These are phyloP conservation scores for Trebouxia gelatinosa DNA, from an alignment of 163 green algal genomes.

Conservation along the genomic window DNA sequence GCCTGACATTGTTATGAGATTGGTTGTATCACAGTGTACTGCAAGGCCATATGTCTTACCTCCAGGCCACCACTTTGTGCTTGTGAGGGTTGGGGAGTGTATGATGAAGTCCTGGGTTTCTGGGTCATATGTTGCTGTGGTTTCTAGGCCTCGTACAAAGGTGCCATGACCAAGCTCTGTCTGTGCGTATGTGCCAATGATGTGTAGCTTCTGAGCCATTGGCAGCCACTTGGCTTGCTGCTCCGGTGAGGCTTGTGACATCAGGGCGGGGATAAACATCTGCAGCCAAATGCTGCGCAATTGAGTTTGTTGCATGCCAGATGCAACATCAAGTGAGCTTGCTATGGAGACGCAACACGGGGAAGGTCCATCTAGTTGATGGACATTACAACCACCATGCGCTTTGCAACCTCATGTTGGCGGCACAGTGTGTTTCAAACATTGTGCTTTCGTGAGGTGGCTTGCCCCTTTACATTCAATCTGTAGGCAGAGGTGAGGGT, in stretches of 20 bases:
- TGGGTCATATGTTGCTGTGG: conserved; percentile 87
- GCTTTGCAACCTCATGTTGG: too few relatives aligned
- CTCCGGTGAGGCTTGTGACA: conserved; percentile 77
- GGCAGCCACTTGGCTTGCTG: conserved; percentile 85
- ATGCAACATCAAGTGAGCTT: too few relatives aligned
- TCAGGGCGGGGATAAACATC: conserved; percentile 90
- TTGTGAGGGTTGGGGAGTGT: conserved; percentile 83
- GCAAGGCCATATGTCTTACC: too few relatives aligned
- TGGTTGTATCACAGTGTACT: too few relatives aligned
- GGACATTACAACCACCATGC: too few relatives aligned
- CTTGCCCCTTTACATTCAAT: too few relatives aligned
- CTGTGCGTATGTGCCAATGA: conserved; percentile 90
- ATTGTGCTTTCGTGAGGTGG: too few relatives aligned
- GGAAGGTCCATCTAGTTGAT: too few relatives aligned
- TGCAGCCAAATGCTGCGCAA: conserved; percentile 31
- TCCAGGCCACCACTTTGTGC: conserved; percentile 97
- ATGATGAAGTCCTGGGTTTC: conserved; percentile 81
- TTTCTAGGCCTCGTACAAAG: conserved; percentile 92
- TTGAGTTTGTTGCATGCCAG: neutral
- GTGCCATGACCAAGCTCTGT: conserved; percentile 92
- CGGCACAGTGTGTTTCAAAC: too few relatives aligned
- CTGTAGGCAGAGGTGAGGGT: too few relatives aligned
- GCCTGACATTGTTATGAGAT: too few relatives aligned
- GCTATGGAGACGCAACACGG: too few relatives aligned
- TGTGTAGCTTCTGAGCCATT: conserved; percentile 52